Conservation (phyloP, 2,329 filamentous ascomycete species). For the Fusarium poae region DNA sequence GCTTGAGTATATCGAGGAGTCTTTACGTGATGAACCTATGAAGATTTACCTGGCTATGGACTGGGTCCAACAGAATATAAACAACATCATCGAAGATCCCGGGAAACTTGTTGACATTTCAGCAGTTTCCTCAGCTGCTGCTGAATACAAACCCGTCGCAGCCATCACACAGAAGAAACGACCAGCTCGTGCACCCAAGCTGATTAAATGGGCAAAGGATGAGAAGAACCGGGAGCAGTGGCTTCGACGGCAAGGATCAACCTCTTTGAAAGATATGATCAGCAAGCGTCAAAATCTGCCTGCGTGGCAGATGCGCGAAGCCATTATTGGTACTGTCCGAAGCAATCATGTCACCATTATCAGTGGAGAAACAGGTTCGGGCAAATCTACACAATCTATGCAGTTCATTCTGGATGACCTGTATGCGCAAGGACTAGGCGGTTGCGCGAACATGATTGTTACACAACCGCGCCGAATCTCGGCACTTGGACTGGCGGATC, state of each 20-base stretch:
- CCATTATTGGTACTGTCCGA: conserved; percentile 80
- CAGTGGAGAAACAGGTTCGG: conserved; percentile 95
- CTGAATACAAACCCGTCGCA: conserved; percentile 61
- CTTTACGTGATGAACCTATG: conserved; percentile 87
- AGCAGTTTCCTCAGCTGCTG: conserved; percentile 76
- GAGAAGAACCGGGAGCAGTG: conserved; percentile 74
- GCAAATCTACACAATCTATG: conserved; percentile 96
- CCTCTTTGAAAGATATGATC: conserved; percentile 81
- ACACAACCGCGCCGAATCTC: conserved; percentile 96
- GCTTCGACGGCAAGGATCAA: conserved; percentile 73
- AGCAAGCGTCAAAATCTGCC: conserved; percentile 79
- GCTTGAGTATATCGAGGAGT: conserved; percentile 76
- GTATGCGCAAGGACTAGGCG: conserved; percentile 80
- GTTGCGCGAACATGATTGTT: conserved; percentile 88
- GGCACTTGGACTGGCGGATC: conserved; percentile 91
- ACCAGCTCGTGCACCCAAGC: conserved; percentile 63
- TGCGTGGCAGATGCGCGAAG: conserved; percentile 85
- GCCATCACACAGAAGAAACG: conserved; percentile 50
- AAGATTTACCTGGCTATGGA: conserved; percentile 88
- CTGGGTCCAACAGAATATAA: conserved; percentile 89
- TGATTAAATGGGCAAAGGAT: conserved; percentile 74
- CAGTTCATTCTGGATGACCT: conserved; percentile 96
- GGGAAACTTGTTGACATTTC: conserved; percentile 88
- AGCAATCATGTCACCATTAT: conserved; percentile 93
- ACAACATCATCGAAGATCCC: conserved; percentile 84